A percentile compares a stretch with the other conserved stretches of the same genome.
phyloP scores from a whole-genome alignment of 2,329 filamentous ascomycete species.

The Sporothrix dimorphospora region DNA sequence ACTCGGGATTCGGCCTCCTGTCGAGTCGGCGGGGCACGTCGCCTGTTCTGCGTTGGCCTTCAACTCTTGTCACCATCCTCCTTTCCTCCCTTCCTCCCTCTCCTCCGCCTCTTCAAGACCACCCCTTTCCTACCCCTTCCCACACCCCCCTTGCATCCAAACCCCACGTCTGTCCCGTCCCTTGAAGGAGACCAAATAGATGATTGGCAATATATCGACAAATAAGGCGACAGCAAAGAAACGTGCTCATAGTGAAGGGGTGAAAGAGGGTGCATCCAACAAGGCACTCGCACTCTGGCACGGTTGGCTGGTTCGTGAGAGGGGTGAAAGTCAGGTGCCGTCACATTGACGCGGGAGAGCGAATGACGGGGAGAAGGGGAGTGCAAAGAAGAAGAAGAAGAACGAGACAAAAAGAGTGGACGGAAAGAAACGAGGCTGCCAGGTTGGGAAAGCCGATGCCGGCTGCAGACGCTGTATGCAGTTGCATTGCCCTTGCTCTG shows the following conservation, averaged over 20 bases:
- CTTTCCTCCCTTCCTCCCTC: too few species aligned
- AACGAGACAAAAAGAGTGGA: too few species aligned
- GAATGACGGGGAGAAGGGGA: background rate
- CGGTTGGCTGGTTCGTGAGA: background rate
- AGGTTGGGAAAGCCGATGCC: background rate
- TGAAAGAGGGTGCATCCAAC: conserved; percentile 2
- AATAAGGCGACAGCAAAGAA: background rate
- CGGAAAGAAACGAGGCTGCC: background rate
- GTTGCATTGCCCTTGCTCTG: too few species aligned
- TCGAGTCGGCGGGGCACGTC: background rate
- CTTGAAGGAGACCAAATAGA: background rate
- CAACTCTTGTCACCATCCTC: too few species aligned
- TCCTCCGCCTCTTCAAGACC: too few species aligned
- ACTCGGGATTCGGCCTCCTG: conserved; percentile 4
- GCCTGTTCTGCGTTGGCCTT: too few species aligned
- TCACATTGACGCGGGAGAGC: conserved; percentile 9
- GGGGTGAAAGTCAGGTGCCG: background rate
- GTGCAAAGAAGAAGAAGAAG: background rate
- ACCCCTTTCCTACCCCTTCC: too few species aligned
- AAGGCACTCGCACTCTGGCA: too few species aligned
- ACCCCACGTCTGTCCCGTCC: conserved; percentile 12
- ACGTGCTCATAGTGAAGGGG: conserved; percentile 5
- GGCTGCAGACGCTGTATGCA: too few species aligned
- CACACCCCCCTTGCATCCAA: conserved; percentile 4
- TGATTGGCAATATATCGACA: background rate